Conservation (phyloP, 345 rosid species). For the Noccaea bulbosa region DNA sequence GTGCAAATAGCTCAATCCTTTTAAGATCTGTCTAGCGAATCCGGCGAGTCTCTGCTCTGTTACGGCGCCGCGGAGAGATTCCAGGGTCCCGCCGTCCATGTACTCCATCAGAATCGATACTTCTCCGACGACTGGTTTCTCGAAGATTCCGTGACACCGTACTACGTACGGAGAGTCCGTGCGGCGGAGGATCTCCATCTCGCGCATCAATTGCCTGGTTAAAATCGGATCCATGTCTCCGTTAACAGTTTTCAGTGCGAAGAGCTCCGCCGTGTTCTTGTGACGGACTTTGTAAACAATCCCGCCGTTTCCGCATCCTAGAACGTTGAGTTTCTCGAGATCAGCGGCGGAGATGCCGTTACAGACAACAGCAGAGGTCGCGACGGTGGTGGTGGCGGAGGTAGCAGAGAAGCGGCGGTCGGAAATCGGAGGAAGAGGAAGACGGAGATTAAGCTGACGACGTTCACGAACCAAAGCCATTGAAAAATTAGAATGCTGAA, state of each 20-base stretch:
- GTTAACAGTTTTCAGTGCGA: constrained; percentile 71
- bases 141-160: constrained; percentile 60
- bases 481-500: background rate
- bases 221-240: constrained; percentile 59
- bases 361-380: constrained; percentile 13
- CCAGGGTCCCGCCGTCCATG: constrained; percentile 80
- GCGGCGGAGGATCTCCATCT: constrained; percentile 81
- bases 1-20: constrained; percentile 71
- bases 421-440: constrained; percentile 59
- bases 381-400: constrained; percentile 10
- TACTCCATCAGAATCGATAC: constrained; percentile 73
- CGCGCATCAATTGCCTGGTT: constrained; percentile 69
- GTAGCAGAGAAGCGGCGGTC: constrained; percentile 32
- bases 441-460: constrained; percentile 83
- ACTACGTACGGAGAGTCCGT: constrained; percentile 73
- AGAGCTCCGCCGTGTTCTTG: constrained; percentile 56
- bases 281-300: constrained; percentile 76
- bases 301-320: constrained; percentile 91
- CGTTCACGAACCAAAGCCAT: constrained; percentile 83
- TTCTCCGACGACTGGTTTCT: constrained; percentile 65
- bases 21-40: constrained; percentile 65
- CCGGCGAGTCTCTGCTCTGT: constrained; percentile 55
- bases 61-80: constrained; percentile 58
- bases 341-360: constrained; percentile 47
- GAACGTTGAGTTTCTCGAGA: constrained; percentile 67